phyloP scores from a whole-genome alignment of 345 rosid species.

The Brassica napus region DNA sequence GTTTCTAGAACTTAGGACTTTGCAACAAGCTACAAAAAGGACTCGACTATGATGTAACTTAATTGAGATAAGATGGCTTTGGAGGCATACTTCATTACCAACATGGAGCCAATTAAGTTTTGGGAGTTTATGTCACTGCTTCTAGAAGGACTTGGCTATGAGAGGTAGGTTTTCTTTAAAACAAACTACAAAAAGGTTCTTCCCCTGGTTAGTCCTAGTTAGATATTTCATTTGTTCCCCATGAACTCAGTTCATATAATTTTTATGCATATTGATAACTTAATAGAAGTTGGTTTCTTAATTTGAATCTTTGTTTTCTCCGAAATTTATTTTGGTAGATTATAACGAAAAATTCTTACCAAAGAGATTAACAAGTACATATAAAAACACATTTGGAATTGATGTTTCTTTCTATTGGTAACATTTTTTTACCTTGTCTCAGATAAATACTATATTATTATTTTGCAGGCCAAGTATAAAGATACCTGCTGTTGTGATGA shows the following conservation, averaged over 20 bases:
- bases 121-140: slow-evolving; percentile 83
- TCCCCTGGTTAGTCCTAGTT: slow-evolving; percentile 5
- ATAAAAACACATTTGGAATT: neutral
- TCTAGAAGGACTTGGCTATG: slow-evolving; percentile 87
- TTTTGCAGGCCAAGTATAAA: slow-evolving; percentile 83
- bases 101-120: slow-evolving; percentile 85
- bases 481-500: slow-evolving; percentile 66
- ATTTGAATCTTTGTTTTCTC: neutral
- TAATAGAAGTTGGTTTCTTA: neutral
- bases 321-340: neutral
- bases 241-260: neutral
- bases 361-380: neutral
- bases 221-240: neutral
- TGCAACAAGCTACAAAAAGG: too few species aligned
- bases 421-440: neutral
- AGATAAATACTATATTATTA: slow-evolving; percentile 1
- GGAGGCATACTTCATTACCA: slow-evolving; percentile 92
- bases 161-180: slow-evolving; percentile 51
- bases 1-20: too few species aligned
- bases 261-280: neutral
- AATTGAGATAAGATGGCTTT: neutral
- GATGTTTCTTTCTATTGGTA: slow-evolving; percentile 9
- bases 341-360: neutral
- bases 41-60: too few species aligned
- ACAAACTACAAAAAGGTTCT: neutral